Evolutionary conservation across 1,284 basidiomycete genomes (phyloP).

Genomic region (Microbotryomycetes sp.): DNA sequence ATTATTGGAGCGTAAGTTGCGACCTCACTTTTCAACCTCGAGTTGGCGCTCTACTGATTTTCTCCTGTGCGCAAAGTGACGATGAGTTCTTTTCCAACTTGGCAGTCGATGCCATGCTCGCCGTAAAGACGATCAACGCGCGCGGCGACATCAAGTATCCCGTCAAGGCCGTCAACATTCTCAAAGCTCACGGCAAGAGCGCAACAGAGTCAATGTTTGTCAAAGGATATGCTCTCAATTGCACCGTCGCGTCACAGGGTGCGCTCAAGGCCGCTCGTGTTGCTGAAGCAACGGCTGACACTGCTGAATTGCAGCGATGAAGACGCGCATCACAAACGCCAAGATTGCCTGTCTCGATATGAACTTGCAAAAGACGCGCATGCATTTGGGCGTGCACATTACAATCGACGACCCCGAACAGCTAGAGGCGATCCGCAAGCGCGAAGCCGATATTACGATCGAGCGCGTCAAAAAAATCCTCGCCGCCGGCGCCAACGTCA

Average conservation of each 20-base stretch:
- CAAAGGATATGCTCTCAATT: slow-evolving; percentile 96
- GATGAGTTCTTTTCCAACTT: slow-evolving; percentile 97
- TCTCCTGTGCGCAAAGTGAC: slow-evolving; percentile 54
- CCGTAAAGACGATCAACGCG: slow-evolving; percentile 89
- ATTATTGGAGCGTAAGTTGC: slow-evolving; percentile 83
- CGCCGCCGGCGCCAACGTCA: slow-evolving; percentile 90
- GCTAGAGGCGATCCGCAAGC: slow-evolving; percentile 89
- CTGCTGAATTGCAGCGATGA: slow-evolving; percentile 67
- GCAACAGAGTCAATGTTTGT: slow-evolving; percentile 92
- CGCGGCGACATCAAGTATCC: slow-evolving; percentile 98
- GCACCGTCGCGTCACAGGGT: slow-evolving; percentile 98
- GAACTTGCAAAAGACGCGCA: slow-evolving; percentile 91
- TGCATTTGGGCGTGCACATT: slow-evolving; percentile 98
- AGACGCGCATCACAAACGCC: slow-evolving; percentile 82
- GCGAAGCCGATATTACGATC: slow-evolving; percentile 92
- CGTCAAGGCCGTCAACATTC: slow-evolving; percentile 98
- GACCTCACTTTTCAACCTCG: no score
- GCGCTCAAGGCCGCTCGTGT: slow-evolving; percentile 37
- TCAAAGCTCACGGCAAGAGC: slow-evolving; percentile 96
- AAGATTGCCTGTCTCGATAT: slow-evolving; percentile 99
- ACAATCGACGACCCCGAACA: slow-evolving; percentile 95
- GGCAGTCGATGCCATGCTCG: slow-evolving; percentile 97
- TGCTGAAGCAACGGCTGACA: background rate
- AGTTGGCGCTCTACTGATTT: no score
- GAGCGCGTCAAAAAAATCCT: slow-evolving; percentile 96